phyloP scores from a whole-genome alignment of 2,329 filamentous ascomycete species.

The Microcyclosporella mali region DNA sequence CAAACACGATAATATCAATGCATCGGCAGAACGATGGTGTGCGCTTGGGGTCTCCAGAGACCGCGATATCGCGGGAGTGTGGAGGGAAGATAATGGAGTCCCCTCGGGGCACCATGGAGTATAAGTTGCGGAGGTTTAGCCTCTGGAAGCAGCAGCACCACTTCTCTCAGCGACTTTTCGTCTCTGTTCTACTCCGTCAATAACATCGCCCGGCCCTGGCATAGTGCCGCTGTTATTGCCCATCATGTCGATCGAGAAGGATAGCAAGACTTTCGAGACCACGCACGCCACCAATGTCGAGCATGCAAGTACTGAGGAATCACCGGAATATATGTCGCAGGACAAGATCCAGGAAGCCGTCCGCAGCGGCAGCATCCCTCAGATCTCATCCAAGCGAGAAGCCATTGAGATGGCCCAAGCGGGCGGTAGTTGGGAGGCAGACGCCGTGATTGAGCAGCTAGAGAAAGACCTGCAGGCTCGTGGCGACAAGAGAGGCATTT shows the following conservation, averaged over 20 bases:
- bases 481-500: conserved; percentile 38
- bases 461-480: conserved; percentile 34
- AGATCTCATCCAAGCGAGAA: conserved; percentile 23
- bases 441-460: conserved; percentile 39
- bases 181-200: background rate
- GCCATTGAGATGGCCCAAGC: conserved; percentile 29
- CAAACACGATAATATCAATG: background rate
- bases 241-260: conserved; percentile 20
- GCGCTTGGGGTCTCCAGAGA: background rate
- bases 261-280: conserved; percentile 14
- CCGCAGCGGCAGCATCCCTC: conserved; percentile 26
- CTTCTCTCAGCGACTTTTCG: background rate
- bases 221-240: background rate
- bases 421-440: conserved; percentile 39
- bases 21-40: conserved; percentile 7
- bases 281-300: conserved; percentile 17
- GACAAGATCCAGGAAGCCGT: conserved; percentile 26
- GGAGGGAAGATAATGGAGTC: conserved; percentile 3
- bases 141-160: background rate
- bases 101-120: conserved; percentile 1
- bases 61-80: background rate
- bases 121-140: conserved; percentile 3
- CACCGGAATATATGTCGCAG: conserved; percentile 18
- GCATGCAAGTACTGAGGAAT: conserved; percentile 18
- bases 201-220: background rate